A percentile compares a stretch with the other conserved stretches of the same genome.
Conservation (phyloP, 805 yeast genomes). For the Debaryomyces maramus region DNA sequence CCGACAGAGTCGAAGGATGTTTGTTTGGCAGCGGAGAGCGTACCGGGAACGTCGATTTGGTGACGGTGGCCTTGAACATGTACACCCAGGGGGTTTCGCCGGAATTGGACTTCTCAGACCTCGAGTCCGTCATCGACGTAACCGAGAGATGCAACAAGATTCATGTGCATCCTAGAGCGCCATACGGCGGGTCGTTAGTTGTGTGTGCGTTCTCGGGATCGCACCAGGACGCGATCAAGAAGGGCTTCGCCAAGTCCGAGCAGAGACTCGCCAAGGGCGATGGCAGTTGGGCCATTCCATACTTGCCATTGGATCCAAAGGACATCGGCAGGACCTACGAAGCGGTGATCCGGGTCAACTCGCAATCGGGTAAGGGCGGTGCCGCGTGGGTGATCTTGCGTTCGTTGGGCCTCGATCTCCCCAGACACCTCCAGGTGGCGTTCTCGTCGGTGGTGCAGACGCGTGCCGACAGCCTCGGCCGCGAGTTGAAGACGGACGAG, state of each 20-base stretch:
- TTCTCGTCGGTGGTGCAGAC: slow-evolving; percentile 66
- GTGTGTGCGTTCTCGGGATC: slow-evolving; percentile 79
- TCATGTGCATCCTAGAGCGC: slow-evolving; percentile 72
- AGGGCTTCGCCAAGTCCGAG: slow-evolving; percentile 59
- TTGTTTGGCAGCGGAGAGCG: slow-evolving; percentile 83
- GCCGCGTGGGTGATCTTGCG: slow-evolving; percentile 80
- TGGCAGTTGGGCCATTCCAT: slow-evolving; percentile 64
- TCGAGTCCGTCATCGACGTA: slow-evolving; percentile 63
- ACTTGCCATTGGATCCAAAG: slow-evolving; percentile 77
- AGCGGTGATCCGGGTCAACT: slow-evolving; percentile 80
- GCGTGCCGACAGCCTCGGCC: slow-evolving; percentile 63
- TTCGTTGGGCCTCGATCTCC: slow-evolving; percentile 70
- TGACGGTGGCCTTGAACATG: slow-evolving; percentile 73
- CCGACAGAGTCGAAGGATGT: slow-evolving; percentile 83
- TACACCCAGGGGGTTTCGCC: slow-evolving; percentile 79
- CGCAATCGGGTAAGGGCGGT: slow-evolving; percentile 88
- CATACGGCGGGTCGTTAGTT: slow-evolving; percentile 77
- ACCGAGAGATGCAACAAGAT: slow-evolving; percentile 78
- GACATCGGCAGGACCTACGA: slow-evolving; percentile 80
- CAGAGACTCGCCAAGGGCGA: slow-evolving; percentile 36
- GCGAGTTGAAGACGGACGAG: slow-evolving; percentile 69
- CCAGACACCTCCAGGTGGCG: slow-evolving; percentile 67
- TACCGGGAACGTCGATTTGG: slow-evolving; percentile 80
- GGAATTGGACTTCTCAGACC: slow-evolving; percentile 67
- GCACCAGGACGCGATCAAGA: slow-evolving; percentile 71